phyloP scores from a whole-genome alignment of 805 yeast genomes.

The Diddensiella transvaalensis region DNA sequence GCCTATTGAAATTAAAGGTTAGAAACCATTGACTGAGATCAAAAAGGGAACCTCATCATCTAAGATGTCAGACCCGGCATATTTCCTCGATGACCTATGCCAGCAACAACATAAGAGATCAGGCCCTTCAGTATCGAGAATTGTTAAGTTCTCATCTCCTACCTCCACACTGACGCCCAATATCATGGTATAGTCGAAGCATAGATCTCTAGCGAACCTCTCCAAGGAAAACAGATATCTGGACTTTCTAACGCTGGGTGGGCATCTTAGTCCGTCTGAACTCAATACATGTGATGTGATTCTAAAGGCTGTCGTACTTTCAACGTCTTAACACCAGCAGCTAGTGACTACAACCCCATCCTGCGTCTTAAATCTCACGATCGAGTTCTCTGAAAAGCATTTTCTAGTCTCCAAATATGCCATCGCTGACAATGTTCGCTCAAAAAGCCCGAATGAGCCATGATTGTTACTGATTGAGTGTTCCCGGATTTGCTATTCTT shows the following conservation, averaged over 20 bases:
- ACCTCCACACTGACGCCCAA: background rate
- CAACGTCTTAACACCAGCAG: background rate
- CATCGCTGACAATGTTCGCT: background rate
- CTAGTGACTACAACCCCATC: background rate
- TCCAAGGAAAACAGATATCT: conserved; percentile 20
- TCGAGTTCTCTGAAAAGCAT: background rate
- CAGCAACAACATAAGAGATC: conserved; percentile 1
- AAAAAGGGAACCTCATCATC: background rate
- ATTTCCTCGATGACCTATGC: background rate
- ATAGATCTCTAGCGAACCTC: background rate
- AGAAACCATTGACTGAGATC: background rate
- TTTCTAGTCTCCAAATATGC: background rate
- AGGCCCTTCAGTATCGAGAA: conserved; percentile 4
- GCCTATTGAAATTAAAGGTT: too few relatives aligned
- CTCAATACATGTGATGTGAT: background rate
- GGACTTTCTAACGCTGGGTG: conserved; percentile 23
- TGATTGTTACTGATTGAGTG: too few relatives aligned
- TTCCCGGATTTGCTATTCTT: too few relatives aligned
- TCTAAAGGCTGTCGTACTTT: background rate
- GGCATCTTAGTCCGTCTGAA: conserved; percentile 21
- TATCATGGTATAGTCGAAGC: background rate
- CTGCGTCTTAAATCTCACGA: background rate
- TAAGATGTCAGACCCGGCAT: background rate
- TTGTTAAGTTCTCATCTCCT: conserved; percentile 3
- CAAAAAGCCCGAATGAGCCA: background rate